Evolutionary conservation across 2,329 filamentous ascomycete species (phyloP), one percentile per base, ranked within the genome.

Genomic region (Nothophoma quercina): DNA sequence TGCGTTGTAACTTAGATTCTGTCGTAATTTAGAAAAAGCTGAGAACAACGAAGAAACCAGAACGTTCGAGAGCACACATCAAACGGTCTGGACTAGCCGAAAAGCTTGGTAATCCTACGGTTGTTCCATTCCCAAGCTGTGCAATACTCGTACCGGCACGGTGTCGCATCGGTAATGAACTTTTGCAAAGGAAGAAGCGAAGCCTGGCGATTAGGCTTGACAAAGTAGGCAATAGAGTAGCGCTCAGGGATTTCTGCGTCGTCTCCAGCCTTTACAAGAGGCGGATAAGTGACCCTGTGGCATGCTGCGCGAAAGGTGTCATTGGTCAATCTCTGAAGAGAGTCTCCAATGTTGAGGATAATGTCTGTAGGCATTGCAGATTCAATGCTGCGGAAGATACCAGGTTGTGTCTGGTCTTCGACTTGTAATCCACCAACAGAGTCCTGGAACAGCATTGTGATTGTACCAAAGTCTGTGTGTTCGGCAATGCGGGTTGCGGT

Each of bases 261-360:
- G 9, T 21, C 29, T 6, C 28, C 45, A 29, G 35, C 45, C 10
- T 34, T 33, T 18, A 48, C 22, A 15, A 19, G n/a, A 16, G 22
- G 28, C 18, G 45, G 45, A 9, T 34, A 32, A 1, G 43, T 38
- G 9, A 78, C 74, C 3, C 65, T 68, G 43, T 79, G 76, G 7
- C 71, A 58, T 0, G 69, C 71, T 0, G 73, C 67, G n/a, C 52
- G 61, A 41, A 78, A 59, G 0, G 50, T 62, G 12, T 70, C 67
- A 23, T 77, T 77, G 1, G 75, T 76, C 61, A 71, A 62, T 0
- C 76, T 69, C 59, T 78, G 68, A 2, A 79, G 52, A 0, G 65
- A 76, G 41, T 79, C 76, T 5, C 73, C 68, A 12, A 77, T 72
- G 58, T 77, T 78, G 41, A 79, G 64, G 21, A 77, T 66, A 6